A percentile compares a stretch with the other conserved stretches of the same genome.
Conservation (phyloP, 371 early-diverging fungal genomes). For the Encephalitozoon hellem region DNA sequence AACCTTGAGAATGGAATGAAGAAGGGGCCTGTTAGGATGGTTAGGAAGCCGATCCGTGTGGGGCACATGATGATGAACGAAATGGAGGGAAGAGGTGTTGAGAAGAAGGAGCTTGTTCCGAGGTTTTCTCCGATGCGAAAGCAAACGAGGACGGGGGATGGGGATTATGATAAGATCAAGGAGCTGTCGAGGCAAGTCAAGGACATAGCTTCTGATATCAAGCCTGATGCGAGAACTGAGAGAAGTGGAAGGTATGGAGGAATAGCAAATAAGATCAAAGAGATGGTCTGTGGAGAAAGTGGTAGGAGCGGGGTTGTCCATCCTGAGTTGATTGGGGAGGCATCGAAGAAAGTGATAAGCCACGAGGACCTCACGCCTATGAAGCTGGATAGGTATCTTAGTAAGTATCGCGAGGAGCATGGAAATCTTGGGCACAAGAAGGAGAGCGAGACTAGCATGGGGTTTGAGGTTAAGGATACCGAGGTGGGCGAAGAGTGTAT, state of each 20-base stretch:
- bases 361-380: conserved; percentile 42
- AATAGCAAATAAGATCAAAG: neutral
- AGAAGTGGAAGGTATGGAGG: neutral
- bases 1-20: neutral
- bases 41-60: neutral
- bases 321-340: neutral
- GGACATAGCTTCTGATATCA: neutral
- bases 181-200: conserved; percentile 10
- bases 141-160: neutral
- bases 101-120: neutral
- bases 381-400: conserved; percentile 34
- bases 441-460: neutral
- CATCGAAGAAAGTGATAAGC: neutral
- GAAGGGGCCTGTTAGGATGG: neutral
- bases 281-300: neutral
- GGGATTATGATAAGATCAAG: neutral
- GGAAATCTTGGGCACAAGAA: neutral
- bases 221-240: neutral
- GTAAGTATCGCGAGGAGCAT: conserved; percentile 23
- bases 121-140: neutral
- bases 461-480: neutral
- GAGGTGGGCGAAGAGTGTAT: neutral
- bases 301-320: neutral
- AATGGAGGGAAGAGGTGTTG: neutral
- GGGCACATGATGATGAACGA: neutral